These are phyloP conservation scores for Musa schizocarpa DNA, from an alignment of 176 grass and related monocot genomes.

Conservation along the genomic window DNA sequence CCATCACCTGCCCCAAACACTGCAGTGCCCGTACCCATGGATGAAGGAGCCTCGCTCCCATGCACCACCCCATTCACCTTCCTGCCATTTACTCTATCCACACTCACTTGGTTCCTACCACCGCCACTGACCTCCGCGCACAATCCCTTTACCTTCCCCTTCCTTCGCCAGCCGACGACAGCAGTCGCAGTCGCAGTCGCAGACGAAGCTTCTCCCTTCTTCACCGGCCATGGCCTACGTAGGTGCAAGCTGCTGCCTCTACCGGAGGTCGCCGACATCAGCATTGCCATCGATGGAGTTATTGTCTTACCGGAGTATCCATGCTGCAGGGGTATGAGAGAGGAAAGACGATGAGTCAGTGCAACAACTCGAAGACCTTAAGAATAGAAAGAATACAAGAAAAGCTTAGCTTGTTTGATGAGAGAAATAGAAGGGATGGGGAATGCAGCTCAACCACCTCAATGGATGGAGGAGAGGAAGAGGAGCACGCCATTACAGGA, in stretches of 20 bases:
- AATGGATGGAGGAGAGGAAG: background rate
- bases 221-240: background rate
- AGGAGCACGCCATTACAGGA: background rate
- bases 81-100: slow-evolving; percentile 25
- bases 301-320: background rate
- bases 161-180: background rate
- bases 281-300: background rate
- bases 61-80: slow-evolving; percentile 25
- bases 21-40: background rate
- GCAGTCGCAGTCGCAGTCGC: background rate
- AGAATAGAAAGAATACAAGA: background rate
- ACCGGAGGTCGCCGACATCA: background rate
- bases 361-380: background rate
- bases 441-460: slow-evolving; percentile 1
- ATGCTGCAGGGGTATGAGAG: no score
- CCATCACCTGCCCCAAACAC: background rate
- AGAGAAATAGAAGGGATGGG: background rate
- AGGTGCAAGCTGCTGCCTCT: background rate
- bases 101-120: background rate
- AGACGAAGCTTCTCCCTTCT: background rate
- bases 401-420: background rate
- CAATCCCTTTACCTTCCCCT: slow-evolving; percentile 2
- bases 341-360: no score
- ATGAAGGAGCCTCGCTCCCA: slow-evolving; percentile 7
- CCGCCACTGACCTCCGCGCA: slow-evolving; percentile 2